phyloP scores from a whole-genome alignment of 768 basidiomycete species.

The Boletus rubroflammeus region DNA sequence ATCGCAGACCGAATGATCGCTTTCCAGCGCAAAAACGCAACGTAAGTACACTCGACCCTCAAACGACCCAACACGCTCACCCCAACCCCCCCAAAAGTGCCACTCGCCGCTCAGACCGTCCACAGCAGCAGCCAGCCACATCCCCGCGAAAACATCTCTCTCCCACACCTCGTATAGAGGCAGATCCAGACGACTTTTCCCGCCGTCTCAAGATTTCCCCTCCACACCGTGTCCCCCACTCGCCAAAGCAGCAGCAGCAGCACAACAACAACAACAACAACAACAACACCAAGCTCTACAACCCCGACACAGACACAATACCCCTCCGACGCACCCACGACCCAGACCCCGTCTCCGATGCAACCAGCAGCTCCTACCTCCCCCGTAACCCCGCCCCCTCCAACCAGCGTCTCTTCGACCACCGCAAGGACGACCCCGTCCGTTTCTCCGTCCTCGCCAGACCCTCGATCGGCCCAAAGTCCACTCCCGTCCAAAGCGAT shows the following conservation, averaged over 20 bases:
- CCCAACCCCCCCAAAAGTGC: slow-evolving; percentile 35
- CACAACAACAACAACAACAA: too few relatives aligned
- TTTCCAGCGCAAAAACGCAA: slow-evolving; percentile 60
- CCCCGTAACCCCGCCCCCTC: slow-evolving; percentile 30
- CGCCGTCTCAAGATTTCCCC: slow-evolving; percentile 67
- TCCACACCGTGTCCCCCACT: slow-evolving; percentile 37
- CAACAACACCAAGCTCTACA: slow-evolving; percentile 63
- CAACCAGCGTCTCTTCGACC: slow-evolving; percentile 75
- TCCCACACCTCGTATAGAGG: slow-evolving; percentile 37
- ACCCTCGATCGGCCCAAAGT: slow-evolving; percentile 39
- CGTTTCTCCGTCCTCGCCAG: slow-evolving; percentile 70
- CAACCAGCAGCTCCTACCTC: slow-evolving; percentile 47
- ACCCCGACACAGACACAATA: slow-evolving; percentile 68
- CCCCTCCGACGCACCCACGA: slow-evolving; percentile 61
- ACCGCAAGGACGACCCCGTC: slow-evolving; percentile 86
- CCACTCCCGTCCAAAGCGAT: slow-evolving; percentile 57
- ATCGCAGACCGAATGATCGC: slow-evolving; percentile 64
- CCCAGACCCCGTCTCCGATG: slow-evolving; percentile 62
- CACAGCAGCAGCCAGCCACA: slow-evolving; percentile 21
- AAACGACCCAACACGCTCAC: too few relatives aligned
- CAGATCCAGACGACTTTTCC: slow-evolving; percentile 71
- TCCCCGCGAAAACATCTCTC: slow-evolving; percentile 36
- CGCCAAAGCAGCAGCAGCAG: slow-evolving; percentile 31
- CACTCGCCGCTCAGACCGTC: slow-evolving; percentile 44
- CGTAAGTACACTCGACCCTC: too few relatives aligned